Evolutionary conservation across 805 yeast genomes (phyloP), one percentile per base, ranked within the genome.

Genomic region (Candida ficus): DNA sequence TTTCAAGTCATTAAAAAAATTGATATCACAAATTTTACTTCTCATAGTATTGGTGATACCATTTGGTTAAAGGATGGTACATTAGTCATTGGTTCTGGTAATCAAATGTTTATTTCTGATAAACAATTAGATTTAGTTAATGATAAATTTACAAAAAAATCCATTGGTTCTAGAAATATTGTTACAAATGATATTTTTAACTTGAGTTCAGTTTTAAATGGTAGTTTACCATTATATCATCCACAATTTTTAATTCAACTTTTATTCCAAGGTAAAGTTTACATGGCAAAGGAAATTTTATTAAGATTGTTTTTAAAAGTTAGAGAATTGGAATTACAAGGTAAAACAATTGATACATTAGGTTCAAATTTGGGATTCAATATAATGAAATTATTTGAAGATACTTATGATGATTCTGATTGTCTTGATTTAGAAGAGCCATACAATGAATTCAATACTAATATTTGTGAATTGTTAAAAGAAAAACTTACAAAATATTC

Each of bases 191-290:
- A 61, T 54, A 73, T 90, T 3, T 72, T 85, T 44, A 83, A 82
- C 49, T 67, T 90, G 42, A 84, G 83, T 37, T 67, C 86, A 13
- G 80, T 89, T 5, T 63, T 90, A 41, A 90, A 90, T 62, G 97
- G 97, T 25, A 93, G 95, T 0, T 60, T 91, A 13, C 96, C 97
- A 0, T 63, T 88, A 1, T 90, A 86, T 51, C 97, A 91, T 54
- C 98, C 98, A 0, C 96, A 89, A 58, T 73, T 87, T 39, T 60
- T 90, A 35, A 80, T 88, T 33, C 96, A 90, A 58, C 66, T 80
- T 5, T 58, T 90, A 16, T 79, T 83, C 51, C 73, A 77, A 48
- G 81, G 80, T 21, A 78, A 81, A 46, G 47, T 73, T 12, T 62
- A 64, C 10, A 54, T 77, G 3, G 90, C 78, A 2, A 71, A 76